Conservation (phyloP, 148 eudicot genomes). For the Dysphania ambrosioides region DNA sequence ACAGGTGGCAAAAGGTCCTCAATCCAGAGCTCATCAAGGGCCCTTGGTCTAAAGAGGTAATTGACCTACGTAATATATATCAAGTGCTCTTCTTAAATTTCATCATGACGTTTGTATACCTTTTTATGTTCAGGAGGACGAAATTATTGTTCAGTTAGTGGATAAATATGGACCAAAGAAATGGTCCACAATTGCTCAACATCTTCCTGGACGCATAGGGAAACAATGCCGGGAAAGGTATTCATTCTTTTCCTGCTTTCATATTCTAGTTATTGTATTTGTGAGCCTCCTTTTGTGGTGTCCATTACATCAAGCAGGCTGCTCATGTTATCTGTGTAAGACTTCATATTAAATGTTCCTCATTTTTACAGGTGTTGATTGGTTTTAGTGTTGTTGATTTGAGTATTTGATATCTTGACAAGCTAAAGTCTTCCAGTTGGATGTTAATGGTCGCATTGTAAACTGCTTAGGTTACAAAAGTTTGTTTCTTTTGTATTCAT, state of each 20-base stretch:
- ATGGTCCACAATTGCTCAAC: slow-evolving; percentile 91
- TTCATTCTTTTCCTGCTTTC: background rate
- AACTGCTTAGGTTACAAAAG: background rate
- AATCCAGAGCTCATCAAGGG: slow-evolving; percentile 97
- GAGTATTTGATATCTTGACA: background rate
- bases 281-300: background rate
- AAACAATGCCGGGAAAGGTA: slow-evolving; percentile 98
- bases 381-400: background rate
- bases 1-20: slow-evolving; percentile 97
- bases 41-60: slow-evolving; percentile 98
- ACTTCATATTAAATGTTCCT: background rate
- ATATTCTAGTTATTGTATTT: background rate
- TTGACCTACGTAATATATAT: background rate
- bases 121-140: slow-evolving; percentile 63
- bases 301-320: background rate
- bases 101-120: background rate
- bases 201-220: slow-evolving; percentile 93
- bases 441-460: background rate
- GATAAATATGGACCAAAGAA: slow-evolving; percentile 84
- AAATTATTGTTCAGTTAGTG: slow-evolving; percentile 67
- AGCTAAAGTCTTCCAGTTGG: background rate
- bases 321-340: background rate
- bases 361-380: background rate
- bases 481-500: background rate
- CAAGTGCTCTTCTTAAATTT: background rate